phyloP scores from a whole-genome alignment of 2,329 filamentous ascomycete genomes.

The Nothophaeocryptopus gaeumannii region DNA sequence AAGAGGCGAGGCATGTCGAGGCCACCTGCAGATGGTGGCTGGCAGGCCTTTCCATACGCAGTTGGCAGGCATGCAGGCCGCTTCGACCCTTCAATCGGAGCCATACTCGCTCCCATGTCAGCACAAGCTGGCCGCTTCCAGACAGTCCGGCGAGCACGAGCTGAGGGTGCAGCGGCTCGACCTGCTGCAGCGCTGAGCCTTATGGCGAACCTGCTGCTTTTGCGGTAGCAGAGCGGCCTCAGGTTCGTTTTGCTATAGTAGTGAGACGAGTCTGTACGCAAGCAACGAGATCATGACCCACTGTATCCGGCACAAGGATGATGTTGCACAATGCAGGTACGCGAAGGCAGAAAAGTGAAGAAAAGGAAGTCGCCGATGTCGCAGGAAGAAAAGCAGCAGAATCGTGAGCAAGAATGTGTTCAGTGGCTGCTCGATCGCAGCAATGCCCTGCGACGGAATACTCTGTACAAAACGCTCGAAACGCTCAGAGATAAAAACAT shows the following conservation, averaged over 20 bases:
- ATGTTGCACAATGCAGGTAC: constrained; percentile 14
- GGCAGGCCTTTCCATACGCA: constrained; percentile 1
- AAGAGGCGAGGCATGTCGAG: not conserved
- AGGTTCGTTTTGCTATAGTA: too few species aligned
- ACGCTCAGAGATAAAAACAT: constrained; percentile 12
- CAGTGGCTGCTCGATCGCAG: constrained; percentile 8
- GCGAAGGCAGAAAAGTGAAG: constrained; percentile 5
- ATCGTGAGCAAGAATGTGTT: constrained; percentile 2
- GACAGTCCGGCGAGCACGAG: not conserved
- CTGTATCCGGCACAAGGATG: constrained; percentile 13
- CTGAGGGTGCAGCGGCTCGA: not conserved
- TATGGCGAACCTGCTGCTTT: too few species aligned
- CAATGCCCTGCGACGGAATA: constrained; percentile 14
- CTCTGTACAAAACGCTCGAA: constrained; percentile 21
- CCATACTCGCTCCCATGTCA: constrained; percentile 10
- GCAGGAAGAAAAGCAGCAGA: not conserved
- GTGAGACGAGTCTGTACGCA: too few species aligned
- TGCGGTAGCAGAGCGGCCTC: too few species aligned
- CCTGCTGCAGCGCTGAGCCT: too few species aligned
- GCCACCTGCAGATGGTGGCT: constrained; percentile 4
- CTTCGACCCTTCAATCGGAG: constrained; percentile 2
- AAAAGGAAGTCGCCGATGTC: not conserved
- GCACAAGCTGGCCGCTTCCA: constrained; percentile 4
- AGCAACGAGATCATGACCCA: constrained; percentile 5
- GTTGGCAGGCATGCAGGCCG: not conserved